These are phyloP conservation scores for Lentinula raphanica DNA, from an alignment of 768 basidiomycete species.

Conservation along the genomic window DNA sequence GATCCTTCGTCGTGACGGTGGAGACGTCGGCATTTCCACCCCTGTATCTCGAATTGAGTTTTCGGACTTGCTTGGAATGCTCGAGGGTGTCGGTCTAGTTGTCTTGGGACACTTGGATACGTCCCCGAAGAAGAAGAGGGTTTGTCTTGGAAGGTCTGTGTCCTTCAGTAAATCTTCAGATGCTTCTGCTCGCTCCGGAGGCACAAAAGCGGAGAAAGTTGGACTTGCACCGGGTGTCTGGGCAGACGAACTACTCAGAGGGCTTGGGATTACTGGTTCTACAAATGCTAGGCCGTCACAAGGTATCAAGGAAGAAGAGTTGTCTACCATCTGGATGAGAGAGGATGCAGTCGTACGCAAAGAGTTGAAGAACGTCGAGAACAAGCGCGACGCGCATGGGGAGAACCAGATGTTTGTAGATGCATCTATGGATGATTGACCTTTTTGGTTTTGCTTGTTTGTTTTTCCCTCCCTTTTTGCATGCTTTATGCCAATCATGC, in stretches of 20 bases:
- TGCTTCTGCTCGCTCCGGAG: slow-evolving; percentile 23
- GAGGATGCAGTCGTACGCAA: slow-evolving; percentile 6
- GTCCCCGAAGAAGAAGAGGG: slow-evolving; percentile 42
- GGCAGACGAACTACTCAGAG: slow-evolving; percentile 62
- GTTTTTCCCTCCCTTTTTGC: no score
- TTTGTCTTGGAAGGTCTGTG: slow-evolving; percentile 48
- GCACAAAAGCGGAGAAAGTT: slow-evolving; percentile 39
- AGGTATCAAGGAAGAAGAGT: slow-evolving; percentile 46
- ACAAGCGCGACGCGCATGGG: background rate
- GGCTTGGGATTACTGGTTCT: slow-evolving; percentile 39
- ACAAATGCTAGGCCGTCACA: slow-evolving; percentile 15
- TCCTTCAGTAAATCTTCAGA: slow-evolving; percentile 40
- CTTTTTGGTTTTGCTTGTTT: background rate
- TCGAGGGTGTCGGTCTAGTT: slow-evolving; percentile 71
- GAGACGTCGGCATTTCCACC: slow-evolving; percentile 40
- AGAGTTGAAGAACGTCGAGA: background rate
- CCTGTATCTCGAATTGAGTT: slow-evolving; percentile 76
- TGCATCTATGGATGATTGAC: slow-evolving; percentile 5
- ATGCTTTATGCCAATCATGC: slow-evolving; percentile 1
- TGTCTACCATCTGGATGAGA: slow-evolving; percentile 23
- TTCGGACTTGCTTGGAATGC: slow-evolving; percentile 58
- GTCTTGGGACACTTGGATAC: slow-evolving; percentile 31
- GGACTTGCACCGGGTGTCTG: slow-evolving; percentile 58
- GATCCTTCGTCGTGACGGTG: slow-evolving; percentile 55
- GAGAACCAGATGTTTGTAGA: background rate